Conservation (phyloP, 1,284 basidiomycete species). For the Austroboletus niveus region DNA sequence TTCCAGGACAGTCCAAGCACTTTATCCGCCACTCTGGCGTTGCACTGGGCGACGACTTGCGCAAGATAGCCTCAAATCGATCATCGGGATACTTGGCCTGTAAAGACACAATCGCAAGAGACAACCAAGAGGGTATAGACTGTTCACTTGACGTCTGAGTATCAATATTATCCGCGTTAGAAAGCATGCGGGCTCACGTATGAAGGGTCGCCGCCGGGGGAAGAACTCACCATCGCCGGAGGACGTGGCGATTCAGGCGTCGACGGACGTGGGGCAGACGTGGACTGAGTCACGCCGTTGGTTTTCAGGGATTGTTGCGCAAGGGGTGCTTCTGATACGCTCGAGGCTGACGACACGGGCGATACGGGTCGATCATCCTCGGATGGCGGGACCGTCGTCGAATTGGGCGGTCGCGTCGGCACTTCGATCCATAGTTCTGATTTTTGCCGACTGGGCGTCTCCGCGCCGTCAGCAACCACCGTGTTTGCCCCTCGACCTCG, state of each 20-base stretch:
- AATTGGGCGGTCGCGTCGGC: slow-evolving; percentile 37
- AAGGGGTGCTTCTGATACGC: slow-evolving; percentile 65
- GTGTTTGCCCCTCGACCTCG: slow-evolving; percentile 50
- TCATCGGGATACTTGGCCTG: slow-evolving; percentile 80
- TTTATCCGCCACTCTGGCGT: slow-evolving; percentile 87
- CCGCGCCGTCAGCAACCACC: slow-evolving; percentile 49
- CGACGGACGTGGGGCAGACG: slow-evolving; percentile 13
- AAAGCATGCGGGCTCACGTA: slow-evolving; percentile 27
- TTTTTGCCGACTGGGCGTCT: slow-evolving; percentile 51
- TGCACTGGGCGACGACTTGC: slow-evolving; percentile 50
- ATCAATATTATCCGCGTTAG: slow-evolving; percentile 33
- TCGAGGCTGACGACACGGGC: slow-evolving; percentile 67
- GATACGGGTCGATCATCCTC: slow-evolving; percentile 57
- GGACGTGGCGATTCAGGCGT: slow-evolving; percentile 31
- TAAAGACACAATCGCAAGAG: slow-evolving; percentile 60
- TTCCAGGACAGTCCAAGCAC: slow-evolving; percentile 93
- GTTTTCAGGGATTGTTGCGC: slow-evolving; percentile 53
- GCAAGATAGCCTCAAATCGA: slow-evolving; percentile 74
- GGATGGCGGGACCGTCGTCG: slow-evolving; percentile 30
- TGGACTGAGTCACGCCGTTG: slow-evolving; percentile 43
- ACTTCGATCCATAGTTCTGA: slow-evolving; percentile 42
- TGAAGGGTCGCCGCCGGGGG: slow-evolving; percentile 19
- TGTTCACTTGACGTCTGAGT: slow-evolving; percentile 35
- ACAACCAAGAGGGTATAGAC: slow-evolving; percentile 72
- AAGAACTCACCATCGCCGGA: slow-evolving; percentile 7